These are phyloP conservation scores for Pseudopediastrum boryanum DNA, from an alignment of 139 green algal species.

Conservation along the genomic window DNA sequence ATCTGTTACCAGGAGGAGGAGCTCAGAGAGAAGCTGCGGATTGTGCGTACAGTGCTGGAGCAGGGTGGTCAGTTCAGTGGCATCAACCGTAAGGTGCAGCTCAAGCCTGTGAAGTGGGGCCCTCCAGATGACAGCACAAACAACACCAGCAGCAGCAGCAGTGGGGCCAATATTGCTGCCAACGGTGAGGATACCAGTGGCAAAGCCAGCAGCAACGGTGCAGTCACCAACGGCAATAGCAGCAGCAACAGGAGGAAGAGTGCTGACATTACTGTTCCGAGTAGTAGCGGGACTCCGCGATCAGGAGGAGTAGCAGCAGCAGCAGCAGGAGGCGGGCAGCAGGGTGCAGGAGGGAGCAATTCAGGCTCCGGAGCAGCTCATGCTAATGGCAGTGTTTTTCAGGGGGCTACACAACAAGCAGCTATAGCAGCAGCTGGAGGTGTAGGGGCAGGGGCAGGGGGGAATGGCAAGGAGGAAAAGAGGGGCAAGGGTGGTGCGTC, in stretches of 20 bases:
- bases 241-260: background rate
- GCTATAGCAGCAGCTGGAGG: constrained; percentile 7
- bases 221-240: background rate
- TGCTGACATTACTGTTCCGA: too few species aligned
- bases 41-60: constrained; percentile 82
- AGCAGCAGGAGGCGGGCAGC: too few species aligned
- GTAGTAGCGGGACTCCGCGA: too few species aligned
- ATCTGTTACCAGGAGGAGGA: constrained; percentile 60
- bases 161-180: too few species aligned
- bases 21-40: constrained; percentile 86
- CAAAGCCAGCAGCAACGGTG: constrained; percentile 23
- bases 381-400: too few species aligned
- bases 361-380: too few species aligned
- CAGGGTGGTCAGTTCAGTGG: constrained; percentile 80
- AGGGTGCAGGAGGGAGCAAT: too few species aligned
- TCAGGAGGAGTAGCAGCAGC: too few species aligned
- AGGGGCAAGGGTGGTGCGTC: constrained; percentile 66
- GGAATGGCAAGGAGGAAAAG: background rate
- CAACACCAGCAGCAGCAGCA: background rate
- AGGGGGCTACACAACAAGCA: background rate
- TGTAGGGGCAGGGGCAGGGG: constrained; percentile 42
- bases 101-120: constrained; percentile 85
- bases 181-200: constrained; percentile 3
- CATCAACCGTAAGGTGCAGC: constrained; percentile 98
- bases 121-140: too few species aligned